Base-by-base conservation (phyloP, 352 stramenopile genomes). In the Pythium folliculosum region DNA sequence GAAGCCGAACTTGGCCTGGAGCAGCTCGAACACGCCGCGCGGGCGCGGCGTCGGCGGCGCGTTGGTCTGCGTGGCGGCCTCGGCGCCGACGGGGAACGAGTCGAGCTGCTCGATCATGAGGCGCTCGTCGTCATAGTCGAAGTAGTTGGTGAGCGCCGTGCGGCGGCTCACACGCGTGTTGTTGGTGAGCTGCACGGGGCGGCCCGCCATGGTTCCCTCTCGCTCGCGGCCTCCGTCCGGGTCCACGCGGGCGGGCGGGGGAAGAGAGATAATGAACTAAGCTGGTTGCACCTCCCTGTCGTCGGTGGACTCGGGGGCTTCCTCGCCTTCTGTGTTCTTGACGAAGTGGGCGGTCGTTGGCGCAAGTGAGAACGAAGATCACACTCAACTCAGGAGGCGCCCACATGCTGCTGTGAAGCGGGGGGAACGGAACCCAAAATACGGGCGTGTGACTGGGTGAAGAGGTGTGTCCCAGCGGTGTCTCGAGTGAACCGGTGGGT, bases 1-100 rank as follows among this genome's bases (percentile, higher is more conserved):
- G 80, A 96, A 96, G 44, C 86, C 86, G 52, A 94, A 92, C 56
- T 93, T 92, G 65, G 50, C 49, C 63, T 93, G 81, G n/a, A 95
- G 75, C 50, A 88, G 70, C 67, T 89, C 85, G 63, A 95, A 94
- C 16, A 90, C 73, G 5, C 86, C 87, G 0, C 53, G 48, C 45
- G 60, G 61, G 52, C 52, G 70, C 43, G 59, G 68, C 40, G 68
- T 70, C 27, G 62, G 64, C 60, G 58, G 60, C 44, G 55, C 60
- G 27, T 47, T 19, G 5, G 64, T 56, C 27, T 60, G 45, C 32
- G 56, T 54, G 12, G 35, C 50, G 14, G 52, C 61, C 43, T 47
- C 56, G 57, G 43, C 56, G 25, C n/a, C 43, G 27, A 64, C 62
- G 45, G 78, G 82, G 60, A 90, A 89, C 35, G 81, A 90, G 78